Base-by-base conservation (phyloP, 2,329 filamentous ascomycete genomes). In the Pseudonectria foliicola region DNA sequence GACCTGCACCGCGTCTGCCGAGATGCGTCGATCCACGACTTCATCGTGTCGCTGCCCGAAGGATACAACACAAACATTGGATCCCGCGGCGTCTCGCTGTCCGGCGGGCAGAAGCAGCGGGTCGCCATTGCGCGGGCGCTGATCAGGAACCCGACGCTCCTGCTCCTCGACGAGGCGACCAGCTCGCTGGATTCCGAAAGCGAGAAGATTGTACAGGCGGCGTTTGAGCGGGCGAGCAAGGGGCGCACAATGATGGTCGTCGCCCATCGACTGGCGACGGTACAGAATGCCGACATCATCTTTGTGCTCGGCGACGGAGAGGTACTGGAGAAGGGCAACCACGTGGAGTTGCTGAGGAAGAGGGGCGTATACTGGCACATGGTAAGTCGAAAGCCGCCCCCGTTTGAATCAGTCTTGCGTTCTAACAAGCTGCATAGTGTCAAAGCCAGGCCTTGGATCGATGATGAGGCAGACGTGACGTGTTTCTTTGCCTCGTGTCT, bases 261-360 rank as follows among this genome's bases (percentile, higher is more conserved):
- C 10, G 85, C 85, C 2, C 85, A 90, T 55, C 69, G 85, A 11
- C 65, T 90, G 31, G 80, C 80, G 0, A 90, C 82, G 10, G 78
- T 89, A 13, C 83, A 85, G 56, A 82, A 88, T 46, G 82, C 84
- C 2, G 80, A 90, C 55, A 64, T 80, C n/a, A 89, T 89, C 27
- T 86, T 85, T 48, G 83, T 90, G 1, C 75, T 92, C 31, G 82
- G 82, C 10, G 71, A 79, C 40, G 60, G 80, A 15, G 71, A 66
- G 45, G 61, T 77, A 28, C 50, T 77, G 10, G 73, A 77, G 54
- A 60, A 68, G 52, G 73, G 73, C 10, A 74, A 52, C 13, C 73
- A 77, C 40, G 38, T 39, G 2, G 73, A 76, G 48, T 46, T 77
- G 39, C 41, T 77, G 40, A 66, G 57, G 54, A 62, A 63, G 57